These are phyloP conservation scores for Gaeumannomyces sp. DNA, from an alignment of 2,329 filamentous ascomycete genomes.

Conservation along the genomic window DNA sequence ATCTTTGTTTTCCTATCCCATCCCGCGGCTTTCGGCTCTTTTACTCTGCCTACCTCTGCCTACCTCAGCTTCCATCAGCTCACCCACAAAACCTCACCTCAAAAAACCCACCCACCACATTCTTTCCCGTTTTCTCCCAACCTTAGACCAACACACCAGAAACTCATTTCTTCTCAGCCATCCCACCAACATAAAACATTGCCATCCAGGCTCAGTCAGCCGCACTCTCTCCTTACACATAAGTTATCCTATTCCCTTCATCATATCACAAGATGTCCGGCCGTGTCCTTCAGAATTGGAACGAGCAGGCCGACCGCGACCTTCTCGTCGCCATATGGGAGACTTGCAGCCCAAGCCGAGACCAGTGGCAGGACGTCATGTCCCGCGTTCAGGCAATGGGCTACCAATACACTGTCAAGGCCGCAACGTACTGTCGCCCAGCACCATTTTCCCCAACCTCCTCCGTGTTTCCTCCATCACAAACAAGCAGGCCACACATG, in stretches of 20 bases:
- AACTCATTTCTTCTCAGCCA: neutral
- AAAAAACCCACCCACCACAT: neutral
- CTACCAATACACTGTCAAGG: slow-evolving; percentile 22
- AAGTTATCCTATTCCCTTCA: neutral
- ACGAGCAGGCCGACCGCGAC: slow-evolving; percentile 22
- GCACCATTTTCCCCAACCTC: neutral
- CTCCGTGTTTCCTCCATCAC: neutral
- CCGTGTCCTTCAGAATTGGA: slow-evolving; percentile 18
- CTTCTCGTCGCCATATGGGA: slow-evolving; percentile 22
- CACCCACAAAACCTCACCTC: neutral
- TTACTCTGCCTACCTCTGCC: neutral
- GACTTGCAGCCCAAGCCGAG: slow-evolving; percentile 18
- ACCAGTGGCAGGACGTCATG: slow-evolving; percentile 20
- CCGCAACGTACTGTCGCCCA: slow-evolving; percentile 21
- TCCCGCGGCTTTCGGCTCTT: neutral
- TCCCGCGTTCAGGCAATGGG: slow-evolving; percentile 19
- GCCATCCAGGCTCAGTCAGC: neutral
- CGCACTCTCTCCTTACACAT: neutral
- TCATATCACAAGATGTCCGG: slow-evolving; percentile 2
- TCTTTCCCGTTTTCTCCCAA: neutral
- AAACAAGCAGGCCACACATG: neutral
- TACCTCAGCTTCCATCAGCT: neutral
- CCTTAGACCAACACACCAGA: neutral
- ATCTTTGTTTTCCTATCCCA: neutral
- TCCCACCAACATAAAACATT: neutral